These are phyloP conservation scores for Xylaria sp. DNA, from an alignment of 2,329 filamentous ascomycete species.

Conservation along the genomic window DNA sequence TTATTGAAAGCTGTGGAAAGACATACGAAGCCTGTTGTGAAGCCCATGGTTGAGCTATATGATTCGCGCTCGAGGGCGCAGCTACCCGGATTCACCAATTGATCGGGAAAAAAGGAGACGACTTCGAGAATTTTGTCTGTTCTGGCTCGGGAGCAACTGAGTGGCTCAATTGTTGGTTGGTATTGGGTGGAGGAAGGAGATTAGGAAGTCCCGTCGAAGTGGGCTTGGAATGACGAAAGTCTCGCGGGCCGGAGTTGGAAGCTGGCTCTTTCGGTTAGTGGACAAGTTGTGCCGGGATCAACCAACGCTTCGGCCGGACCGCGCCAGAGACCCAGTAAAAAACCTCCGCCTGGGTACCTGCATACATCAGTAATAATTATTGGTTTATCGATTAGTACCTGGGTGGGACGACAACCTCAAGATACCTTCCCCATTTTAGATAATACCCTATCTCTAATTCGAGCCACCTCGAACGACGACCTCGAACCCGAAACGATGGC, in stretches of 20 bases:
- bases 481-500: constrained; percentile 68
- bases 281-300: background rate
- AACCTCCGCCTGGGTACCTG: background rate
- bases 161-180: constrained; percentile 14
- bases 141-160: background rate
- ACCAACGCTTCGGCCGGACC: background rate
- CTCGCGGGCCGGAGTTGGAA: constrained; percentile 25
- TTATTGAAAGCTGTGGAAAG: background rate
- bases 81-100: constrained; percentile 42
- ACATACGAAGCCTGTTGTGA: constrained; percentile 78
- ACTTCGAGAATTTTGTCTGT: background rate
- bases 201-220: background rate
- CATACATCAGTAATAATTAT: constrained; percentile 19
- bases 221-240: constrained; percentile 42
- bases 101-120: background rate
- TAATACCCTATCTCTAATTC: background rate
- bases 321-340: background rate
- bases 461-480: background rate
- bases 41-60: constrained; percentile 67
- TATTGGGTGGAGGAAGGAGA: constrained; percentile 1
- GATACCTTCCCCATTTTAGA: no score
- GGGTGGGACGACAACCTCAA: background rate
- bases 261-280: no score
- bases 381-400: constrained; percentile 13
- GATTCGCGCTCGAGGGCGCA: constrained; percentile 45